Percentiles rank a stretch among this genome's conserved stretches.
Evolutionary conservation across 176 grass and related monocot species (phyloP).

Genomic region (Ampelocalamus luodianensis): DNA sequence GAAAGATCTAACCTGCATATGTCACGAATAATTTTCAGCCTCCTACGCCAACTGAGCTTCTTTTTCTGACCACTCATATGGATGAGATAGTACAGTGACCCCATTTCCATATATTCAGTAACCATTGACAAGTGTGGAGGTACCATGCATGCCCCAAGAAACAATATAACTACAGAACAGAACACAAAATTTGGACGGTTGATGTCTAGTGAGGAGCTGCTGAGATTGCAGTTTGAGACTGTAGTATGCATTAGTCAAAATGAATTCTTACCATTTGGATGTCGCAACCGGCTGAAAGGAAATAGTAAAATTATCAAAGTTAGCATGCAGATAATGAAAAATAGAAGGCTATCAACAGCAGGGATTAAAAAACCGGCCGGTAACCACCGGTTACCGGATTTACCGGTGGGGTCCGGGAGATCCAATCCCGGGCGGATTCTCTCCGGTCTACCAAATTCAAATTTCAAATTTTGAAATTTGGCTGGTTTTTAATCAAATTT

Average conservation of each 20-base stretch:
- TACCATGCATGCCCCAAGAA: slow-evolving; percentile 98
- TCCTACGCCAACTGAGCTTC: slow-evolving; percentile 96
- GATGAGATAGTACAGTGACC: slow-evolving; percentile 97
- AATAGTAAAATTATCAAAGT: slow-evolving; percentile 51
- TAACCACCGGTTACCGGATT: no score
- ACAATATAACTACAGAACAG: slow-evolving; percentile 87
- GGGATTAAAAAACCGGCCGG: no score
- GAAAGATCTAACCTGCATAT: slow-evolving; percentile 86
- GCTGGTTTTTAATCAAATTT: no score
- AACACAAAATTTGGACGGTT: slow-evolving; percentile 32
- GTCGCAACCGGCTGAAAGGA: slow-evolving; percentile 87
- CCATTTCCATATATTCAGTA: slow-evolving; percentile 99
- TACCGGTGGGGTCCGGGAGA: no score
- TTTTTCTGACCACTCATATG: slow-evolving; percentile 99
- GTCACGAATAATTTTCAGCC: slow-evolving; percentile 96
- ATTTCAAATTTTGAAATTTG: no score
- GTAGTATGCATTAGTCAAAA: slow-evolving; percentile 38
- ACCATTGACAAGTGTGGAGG: slow-evolving; percentile 98
- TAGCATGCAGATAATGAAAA: slow-evolving; percentile 43
- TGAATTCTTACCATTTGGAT: slow-evolving; percentile 91
- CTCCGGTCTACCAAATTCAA: no score
- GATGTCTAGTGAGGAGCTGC: background rate
- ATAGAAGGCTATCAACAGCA: background rate
- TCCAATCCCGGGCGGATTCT: no score
- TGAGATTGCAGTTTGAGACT: slow-evolving; percentile 31